Evolutionary conservation across 1,139 yeast species (phyloP), one percentile per base, ranked within the genome.

Genomic region (Blastobotrys illinoisensis): DNA sequence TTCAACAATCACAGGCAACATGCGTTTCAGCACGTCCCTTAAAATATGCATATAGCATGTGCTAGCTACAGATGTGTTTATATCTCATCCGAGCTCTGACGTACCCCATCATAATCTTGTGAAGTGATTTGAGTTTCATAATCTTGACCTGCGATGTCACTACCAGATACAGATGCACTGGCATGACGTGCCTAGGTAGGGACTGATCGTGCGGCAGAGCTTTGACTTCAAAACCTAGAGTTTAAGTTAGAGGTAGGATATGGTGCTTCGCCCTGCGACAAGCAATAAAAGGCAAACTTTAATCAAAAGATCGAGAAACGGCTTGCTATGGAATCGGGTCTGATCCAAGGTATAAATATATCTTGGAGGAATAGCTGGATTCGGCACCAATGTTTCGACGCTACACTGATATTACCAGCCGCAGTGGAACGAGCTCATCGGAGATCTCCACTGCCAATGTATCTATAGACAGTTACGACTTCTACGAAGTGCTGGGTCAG

Each of bases 401-500:
- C 3, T 13, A 11, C 5, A n/a, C 16, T 7, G 7, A 32, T 3
- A 13, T 32, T 2, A n/a, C 5, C 16, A 5, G 16, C 3, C 7
- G 16, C 3, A n/a, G 40, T n/a, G 7, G 40, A 32, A 7, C 40
- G 32, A 26, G 32, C 16, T 32, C 40, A 3, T 32, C 40, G 7
- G 40, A 32, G 16, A 32, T 32, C 16, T 13, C 40, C 16, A 5
- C 14, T 32, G 16, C 40, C 3, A 32, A 7, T 32, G 16, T 47
- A 32, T 5, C 20, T 11, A 58, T 59, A 20, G 56, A 58, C 18
- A 53, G 54, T 43, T 62, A 60, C 49, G 48, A 44, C 32, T 55
- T 62, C 21, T 56, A 54, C 36, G 58, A 60, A 16, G 50, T 47
- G 7, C 54, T 62, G 23, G 67, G 67, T 9, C 61, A 63, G 46